Evolutionary conservation across 768 basidiomycete genomes (phyloP), one percentile per base, ranked within the genome.

Genomic region (Calvatia gigantea): DNA sequence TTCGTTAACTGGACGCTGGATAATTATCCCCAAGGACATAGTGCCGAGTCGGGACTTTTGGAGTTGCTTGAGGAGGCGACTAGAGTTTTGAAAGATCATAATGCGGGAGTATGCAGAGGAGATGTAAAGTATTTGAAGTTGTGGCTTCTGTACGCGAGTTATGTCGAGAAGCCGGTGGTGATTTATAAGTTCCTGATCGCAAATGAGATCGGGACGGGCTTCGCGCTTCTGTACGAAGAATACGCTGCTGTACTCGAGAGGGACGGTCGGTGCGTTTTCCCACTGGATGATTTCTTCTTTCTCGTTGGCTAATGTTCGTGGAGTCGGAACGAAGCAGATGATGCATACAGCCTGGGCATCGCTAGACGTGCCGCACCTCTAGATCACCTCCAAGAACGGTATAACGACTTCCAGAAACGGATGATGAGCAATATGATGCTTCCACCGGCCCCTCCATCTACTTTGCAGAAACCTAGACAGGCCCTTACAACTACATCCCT

Each of bases 11-110:
- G 95, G 91, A 94, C 91, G 0, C 73, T 94, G 39, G 93, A 96
- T 67, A 94, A 92, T 68, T 96, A 98, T 66, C 94, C 96, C 0
- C 89, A 97, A 57, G 95, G 94, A 4, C 87, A 91, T 54, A 90
- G 87, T 47, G 87, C 87, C 1, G 89, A 94, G 65, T 93, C 90
- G 11, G 91, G 93, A 29, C 78, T 98, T n/a, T 75, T 98, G 15
- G 94, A 96, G 56, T 76, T 98, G 2, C 72, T 99, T 6, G 97
- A 99, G 66, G 90, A 93, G 65, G 91, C 93, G 14, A 97, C 97
- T 1, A 76, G 94, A 29, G 80, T 86, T 6, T 79, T 98, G 65
- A 86, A 93, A 62, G 85, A 87, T 62, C 75, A 91, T 62, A 77
- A 86, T 50, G 85, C 78, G 25, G 85, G 87, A 0, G 76, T 75